Conservation (phyloP, 225 moss, liverwort and hornwort species). For the Polytrichum commune region DNA sequence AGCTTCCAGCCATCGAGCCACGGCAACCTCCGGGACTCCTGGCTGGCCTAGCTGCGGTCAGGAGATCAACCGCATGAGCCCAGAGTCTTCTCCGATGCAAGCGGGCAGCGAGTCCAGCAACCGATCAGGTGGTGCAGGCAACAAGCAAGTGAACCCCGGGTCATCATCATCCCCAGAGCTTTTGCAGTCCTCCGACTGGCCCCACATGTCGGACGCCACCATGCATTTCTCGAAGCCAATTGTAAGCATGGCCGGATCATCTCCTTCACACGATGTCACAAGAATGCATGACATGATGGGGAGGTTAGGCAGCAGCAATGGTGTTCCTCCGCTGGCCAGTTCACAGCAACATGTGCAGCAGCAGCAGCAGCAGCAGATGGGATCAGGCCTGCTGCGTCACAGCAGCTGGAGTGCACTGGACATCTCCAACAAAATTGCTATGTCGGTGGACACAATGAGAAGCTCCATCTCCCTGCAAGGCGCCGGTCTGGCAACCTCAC, state of each 20-base stretch:
- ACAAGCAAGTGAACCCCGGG: background rate
- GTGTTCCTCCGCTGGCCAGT: background rate
- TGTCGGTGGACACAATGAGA: background rate
- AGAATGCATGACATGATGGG: slow-evolving; percentile 5
- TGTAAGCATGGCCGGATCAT: background rate
- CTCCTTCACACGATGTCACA: background rate
- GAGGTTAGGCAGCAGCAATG: slow-evolving; percentile 3
- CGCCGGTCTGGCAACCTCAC: slow-evolving; percentile 5
- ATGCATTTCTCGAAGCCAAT: slow-evolving; percentile 4
- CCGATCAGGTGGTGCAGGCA: background rate
- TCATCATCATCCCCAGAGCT: slow-evolving; percentile 10
- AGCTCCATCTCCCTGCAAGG: slow-evolving; percentile 2
- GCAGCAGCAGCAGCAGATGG: background rate
- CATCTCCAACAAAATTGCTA: slow-evolving; percentile 1
- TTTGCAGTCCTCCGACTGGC: slow-evolving; percentile 7
- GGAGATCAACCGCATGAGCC: slow-evolving; percentile 1
- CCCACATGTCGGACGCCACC: slow-evolving; percentile 3
- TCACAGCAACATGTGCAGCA: background rate
- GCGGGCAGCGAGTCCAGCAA: slow-evolving; percentile 2
- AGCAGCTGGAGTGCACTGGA: slow-evolving; percentile 9
- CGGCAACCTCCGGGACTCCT: background rate
- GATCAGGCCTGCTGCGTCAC: slow-evolving; percentile 1
- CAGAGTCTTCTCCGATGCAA: background rate
- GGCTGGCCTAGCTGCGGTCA: background rate
- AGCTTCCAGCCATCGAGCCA: background rate